Evolutionary conservation across 108 stramenopile species (phyloP).

Genomic region (Epithemia pelagica): DNA sequence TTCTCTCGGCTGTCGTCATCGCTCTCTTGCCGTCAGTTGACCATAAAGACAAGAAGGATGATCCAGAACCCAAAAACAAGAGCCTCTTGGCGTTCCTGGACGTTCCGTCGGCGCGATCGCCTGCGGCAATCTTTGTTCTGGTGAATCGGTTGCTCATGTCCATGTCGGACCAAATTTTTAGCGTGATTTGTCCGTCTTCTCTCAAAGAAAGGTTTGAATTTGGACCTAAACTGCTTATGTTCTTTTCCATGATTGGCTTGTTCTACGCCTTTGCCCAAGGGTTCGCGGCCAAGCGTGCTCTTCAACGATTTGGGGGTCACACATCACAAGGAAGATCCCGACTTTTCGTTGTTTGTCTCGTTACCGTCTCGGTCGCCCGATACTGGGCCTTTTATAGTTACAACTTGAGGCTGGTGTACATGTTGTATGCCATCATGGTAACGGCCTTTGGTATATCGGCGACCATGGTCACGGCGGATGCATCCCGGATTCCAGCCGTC

Average conservation of each 20-base stretch:
- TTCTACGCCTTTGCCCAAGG: slow-evolving; percentile 79
- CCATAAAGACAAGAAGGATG: slow-evolving; percentile 1
- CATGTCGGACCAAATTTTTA: slow-evolving; percentile 77
- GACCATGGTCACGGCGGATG: slow-evolving; percentile 71
- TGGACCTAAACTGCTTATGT: slow-evolving; percentile 63
- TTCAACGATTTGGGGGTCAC: slow-evolving; percentile 30
- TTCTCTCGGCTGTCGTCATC: slow-evolving; percentile 32
- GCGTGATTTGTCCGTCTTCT: slow-evolving; percentile 72
- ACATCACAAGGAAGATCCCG: slow-evolving; percentile 29
- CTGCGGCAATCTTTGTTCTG: slow-evolving; percentile 57
- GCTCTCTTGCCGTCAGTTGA: slow-evolving; percentile 26
- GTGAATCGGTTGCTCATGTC: slow-evolving; percentile 53
- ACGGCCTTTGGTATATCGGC: slow-evolving; percentile 71
- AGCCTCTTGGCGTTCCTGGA: slow-evolving; percentile 20
- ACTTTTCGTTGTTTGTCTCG: slow-evolving; percentile 47
- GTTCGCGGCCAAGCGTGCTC: slow-evolving; percentile 53
- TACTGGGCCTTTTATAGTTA: slow-evolving; percentile 55
- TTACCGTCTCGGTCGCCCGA: slow-evolving; percentile 47
- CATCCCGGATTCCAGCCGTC: slow-evolving; percentile 50
- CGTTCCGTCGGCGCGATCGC: slow-evolving; percentile 45
- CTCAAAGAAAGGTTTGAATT: slow-evolving; percentile 69
- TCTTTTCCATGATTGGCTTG: slow-evolving; percentile 78
- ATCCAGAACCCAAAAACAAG: slow-evolving; percentile 14
- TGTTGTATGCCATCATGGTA: slow-evolving; percentile 53
- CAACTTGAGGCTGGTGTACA: slow-evolving; percentile 40